Evolutionary conservation across 2,329 filamentous ascomycete genomes (phyloP).

Genomic region (Teratosphaeria pseudoeucalypti): DNA sequence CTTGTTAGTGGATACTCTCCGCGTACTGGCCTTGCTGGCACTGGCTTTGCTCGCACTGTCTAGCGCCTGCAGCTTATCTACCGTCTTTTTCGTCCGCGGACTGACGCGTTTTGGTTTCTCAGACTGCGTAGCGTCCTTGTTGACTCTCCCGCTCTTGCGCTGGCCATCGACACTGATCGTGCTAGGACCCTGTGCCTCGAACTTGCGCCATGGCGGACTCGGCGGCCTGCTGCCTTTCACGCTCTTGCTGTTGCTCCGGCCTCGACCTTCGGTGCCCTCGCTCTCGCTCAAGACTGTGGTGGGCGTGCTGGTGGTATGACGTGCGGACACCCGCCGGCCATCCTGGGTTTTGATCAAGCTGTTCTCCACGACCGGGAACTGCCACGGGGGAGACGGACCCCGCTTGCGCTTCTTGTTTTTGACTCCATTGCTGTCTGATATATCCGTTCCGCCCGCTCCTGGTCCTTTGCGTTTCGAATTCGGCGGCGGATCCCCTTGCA

Average conservation of each 20-base stretch:
- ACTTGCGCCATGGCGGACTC: constrained; percentile 91
- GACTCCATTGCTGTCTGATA: not conserved
- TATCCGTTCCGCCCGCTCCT: constrained; percentile 8
- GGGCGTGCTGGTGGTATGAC: constrained; percentile 13
- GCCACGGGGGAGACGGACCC: constrained; percentile 22
- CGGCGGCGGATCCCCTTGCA: constrained; percentile 16
- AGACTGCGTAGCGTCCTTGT: constrained; percentile 21
- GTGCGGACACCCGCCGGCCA: constrained; percentile 23
- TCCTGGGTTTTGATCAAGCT: constrained; percentile 23
- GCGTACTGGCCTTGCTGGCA: not conserved
- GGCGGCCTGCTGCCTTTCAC: constrained; percentile 36
- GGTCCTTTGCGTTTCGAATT: constrained; percentile 22
- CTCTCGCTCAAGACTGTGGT: constrained; percentile 16
- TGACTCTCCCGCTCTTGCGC: constrained; percentile 51
- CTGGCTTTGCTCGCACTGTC: constrained; percentile 7
- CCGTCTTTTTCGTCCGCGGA: constrained; percentile 19
- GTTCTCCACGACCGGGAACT: constrained; percentile 20
- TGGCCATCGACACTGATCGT: constrained; percentile 59
- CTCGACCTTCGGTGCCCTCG: constrained; percentile 8
- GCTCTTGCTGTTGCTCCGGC: constrained; percentile 12
- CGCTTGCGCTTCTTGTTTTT: constrained; percentile 53
- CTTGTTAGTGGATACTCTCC: not conserved
- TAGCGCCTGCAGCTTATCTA: constrained; percentile 14
- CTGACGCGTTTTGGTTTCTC: constrained; percentile 19
- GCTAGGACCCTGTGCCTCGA: constrained; percentile 75